A percentile compares a stretch with the other conserved stretches of the same genome.
phyloP scores from a whole-genome alignment of 306 rosid species.

The Prinsepia uniflora region DNA sequence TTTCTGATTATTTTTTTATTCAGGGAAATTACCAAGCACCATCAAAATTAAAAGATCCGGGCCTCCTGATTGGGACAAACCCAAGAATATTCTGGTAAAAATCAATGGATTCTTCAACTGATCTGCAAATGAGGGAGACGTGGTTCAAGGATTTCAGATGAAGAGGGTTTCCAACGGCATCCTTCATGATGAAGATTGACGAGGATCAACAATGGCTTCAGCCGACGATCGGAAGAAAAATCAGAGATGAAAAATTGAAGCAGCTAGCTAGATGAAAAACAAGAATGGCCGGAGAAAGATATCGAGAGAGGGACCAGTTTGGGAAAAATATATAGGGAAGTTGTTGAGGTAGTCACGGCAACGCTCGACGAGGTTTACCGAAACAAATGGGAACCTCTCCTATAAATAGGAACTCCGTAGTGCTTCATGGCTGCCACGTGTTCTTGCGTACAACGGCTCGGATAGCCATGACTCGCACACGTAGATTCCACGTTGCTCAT shows the following conservation, averaged over 20 bases:
- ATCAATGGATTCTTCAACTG: constrained; percentile 54
- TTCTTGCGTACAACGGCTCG: constrained; percentile 6
- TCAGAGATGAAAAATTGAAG: not conserved
- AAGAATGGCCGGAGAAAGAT: not conserved
- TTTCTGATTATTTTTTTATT: not conserved
- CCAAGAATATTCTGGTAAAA: constrained; percentile 83
- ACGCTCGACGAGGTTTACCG: no score
- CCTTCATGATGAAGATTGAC: constrained; percentile 47
- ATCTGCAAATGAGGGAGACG: constrained; percentile 66
- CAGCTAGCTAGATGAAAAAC: not conserved
- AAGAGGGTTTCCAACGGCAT: constrained; percentile 62
- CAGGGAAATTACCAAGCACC: constrained; percentile 67
- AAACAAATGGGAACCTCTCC: not conserved
- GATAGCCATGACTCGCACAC: constrained; percentile 12
- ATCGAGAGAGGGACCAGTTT: not conserved
- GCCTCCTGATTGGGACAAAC: constrained; percentile 76
- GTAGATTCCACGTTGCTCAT: constrained; percentile 22
- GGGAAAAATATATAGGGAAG: not conserved
- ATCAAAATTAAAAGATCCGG: constrained; percentile 76
- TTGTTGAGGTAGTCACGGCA: constrained; percentile 1
- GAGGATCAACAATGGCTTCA: not conserved
- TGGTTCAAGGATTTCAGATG: constrained; percentile 83
- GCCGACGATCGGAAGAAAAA: not conserved
- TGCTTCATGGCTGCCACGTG: constrained; percentile 25
- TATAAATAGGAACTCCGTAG: not conserved